Evolutionary conservation across 169 alveolate genomes (phyloP).

Genomic region (Plasmodium coatneyi): DNA sequence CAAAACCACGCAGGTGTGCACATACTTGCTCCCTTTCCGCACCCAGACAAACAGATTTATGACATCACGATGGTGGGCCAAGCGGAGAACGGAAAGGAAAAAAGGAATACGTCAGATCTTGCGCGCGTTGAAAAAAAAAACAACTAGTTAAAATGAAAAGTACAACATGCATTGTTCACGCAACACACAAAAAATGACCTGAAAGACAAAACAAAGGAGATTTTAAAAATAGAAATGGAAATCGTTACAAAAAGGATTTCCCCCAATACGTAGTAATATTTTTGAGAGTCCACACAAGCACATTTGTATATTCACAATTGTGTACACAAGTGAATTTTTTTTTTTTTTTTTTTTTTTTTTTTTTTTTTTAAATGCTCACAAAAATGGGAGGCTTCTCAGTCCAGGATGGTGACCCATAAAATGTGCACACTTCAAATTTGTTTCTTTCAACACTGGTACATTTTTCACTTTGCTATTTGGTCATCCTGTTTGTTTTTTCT

Average conservation of each 20-base stretch:
- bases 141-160: not conserved
- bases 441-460: too few relatives aligned
- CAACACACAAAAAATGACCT: not conserved
- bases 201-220: not conserved
- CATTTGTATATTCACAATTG: not conserved
- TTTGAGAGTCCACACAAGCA: not conserved
- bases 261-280: not conserved
- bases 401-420: too few relatives aligned
- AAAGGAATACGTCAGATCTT: not conserved
- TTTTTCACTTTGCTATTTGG: too few relatives aligned
- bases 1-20: not conserved
- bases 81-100: not conserved
- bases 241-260: not conserved
- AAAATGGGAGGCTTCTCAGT: not conserved
- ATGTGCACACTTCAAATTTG: too few relatives aligned
- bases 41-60: not conserved
- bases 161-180: not conserved
- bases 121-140: not conserved
- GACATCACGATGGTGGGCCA: not conserved
- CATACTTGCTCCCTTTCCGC: not conserved
- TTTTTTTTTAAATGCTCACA: not conserved
- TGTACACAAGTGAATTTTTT: not conserved
- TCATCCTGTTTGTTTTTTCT: too few relatives aligned
- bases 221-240: not conserved
- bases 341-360: too few relatives aligned